A percentile compares a stretch with the other conserved stretches of the same genome.
phyloP scores from a whole-genome alignment of 805 yeast species.

The Debaryomyces castellii region DNA sequence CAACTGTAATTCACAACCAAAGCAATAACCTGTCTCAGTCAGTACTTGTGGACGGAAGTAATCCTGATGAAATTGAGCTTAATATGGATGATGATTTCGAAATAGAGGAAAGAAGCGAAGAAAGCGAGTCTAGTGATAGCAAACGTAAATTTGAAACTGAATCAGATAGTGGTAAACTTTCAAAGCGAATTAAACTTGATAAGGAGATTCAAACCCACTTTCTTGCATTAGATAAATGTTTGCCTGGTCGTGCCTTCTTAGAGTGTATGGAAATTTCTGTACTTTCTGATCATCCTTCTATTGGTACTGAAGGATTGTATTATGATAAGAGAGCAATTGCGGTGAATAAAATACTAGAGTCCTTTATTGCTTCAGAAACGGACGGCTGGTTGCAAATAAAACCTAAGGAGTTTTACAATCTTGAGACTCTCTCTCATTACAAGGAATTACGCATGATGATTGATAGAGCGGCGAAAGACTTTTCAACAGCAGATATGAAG shows the following conservation, averaged over 20 bases:
- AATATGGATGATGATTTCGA: slow-evolving; percentile 16
- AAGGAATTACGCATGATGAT: slow-evolving; percentile 20
- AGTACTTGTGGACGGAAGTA: neutral
- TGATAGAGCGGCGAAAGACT: slow-evolving; percentile 13
- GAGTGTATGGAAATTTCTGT: slow-evolving; percentile 46
- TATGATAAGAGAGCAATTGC: slow-evolving; percentile 34
- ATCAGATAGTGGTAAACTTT: neutral
- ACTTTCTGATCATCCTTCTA: slow-evolving; percentile 14
- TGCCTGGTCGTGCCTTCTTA: slow-evolving; percentile 60
- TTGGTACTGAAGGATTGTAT: slow-evolving; percentile 13
- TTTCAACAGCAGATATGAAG: slow-evolving; percentile 10
- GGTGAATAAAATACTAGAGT: slow-evolving; percentile 35
- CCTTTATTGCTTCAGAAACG: slow-evolving; percentile 11
- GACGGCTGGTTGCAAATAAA: slow-evolving; percentile 13
- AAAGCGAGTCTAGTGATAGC: neutral
- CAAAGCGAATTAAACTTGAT: neutral
- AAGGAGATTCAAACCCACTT: slow-evolving; percentile 43
- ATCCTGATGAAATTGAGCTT: slow-evolving; percentile 15
- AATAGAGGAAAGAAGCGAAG: neutral
- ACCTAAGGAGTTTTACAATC: slow-evolving; percentile 12
- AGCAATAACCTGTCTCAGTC: neutral
- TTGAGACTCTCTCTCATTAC: slow-evolving; percentile 12
- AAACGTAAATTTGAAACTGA: neutral
- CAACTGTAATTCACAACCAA: slow-evolving; percentile 43
- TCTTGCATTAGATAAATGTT: slow-evolving; percentile 82